phyloP scores from a whole-genome alignment of 768 basidiomycete genomes.

The Rhizopogon vinicolor region DNA sequence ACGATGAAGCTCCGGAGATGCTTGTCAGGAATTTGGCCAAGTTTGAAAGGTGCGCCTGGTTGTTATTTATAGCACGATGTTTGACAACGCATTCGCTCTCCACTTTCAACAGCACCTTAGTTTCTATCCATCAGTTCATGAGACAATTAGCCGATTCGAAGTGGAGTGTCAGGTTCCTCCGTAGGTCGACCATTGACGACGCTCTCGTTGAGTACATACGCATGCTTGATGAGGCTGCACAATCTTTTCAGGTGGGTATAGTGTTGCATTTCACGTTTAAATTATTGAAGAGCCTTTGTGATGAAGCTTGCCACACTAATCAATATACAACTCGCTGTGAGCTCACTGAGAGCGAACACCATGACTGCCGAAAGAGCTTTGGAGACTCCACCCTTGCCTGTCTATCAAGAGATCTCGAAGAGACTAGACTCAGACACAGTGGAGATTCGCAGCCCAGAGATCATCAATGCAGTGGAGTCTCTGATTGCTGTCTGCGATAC shows the following conservation, averaged over 20 bases:
- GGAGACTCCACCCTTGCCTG: conserved; percentile 18
- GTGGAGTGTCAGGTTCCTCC: conserved; percentile 37
- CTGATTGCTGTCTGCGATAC: background rate
- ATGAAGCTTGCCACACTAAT: conserved; percentile 42
- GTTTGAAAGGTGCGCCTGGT: conserved; percentile 33
- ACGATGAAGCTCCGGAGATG: conserved; percentile 37
- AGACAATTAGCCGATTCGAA: conserved; percentile 31
- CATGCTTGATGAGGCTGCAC: conserved; percentile 39
- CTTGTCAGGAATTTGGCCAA: conserved; percentile 35
- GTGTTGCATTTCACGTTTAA: background rate
- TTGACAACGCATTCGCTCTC: background rate
- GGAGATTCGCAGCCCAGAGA: conserved; percentile 1
- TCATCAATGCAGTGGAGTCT: background rate
- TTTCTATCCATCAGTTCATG: conserved; percentile 36
- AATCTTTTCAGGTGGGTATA: conserved; percentile 39
- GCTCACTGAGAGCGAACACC: conserved; percentile 7
- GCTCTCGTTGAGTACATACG: conserved; percentile 30
- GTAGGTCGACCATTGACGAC: conserved; percentile 35
- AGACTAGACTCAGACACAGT: background rate
- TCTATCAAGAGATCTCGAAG: conserved; percentile 1
- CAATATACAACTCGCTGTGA: conserved; percentile 39
- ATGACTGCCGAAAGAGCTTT: background rate
- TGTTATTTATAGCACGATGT: background rate
- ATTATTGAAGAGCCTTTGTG: background rate
- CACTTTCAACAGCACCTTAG: conserved; percentile 29